These are phyloP conservation scores for Penicillium sp. DNA, from an alignment of 2,329 filamentous ascomycete species.

Conservation along the genomic window DNA sequence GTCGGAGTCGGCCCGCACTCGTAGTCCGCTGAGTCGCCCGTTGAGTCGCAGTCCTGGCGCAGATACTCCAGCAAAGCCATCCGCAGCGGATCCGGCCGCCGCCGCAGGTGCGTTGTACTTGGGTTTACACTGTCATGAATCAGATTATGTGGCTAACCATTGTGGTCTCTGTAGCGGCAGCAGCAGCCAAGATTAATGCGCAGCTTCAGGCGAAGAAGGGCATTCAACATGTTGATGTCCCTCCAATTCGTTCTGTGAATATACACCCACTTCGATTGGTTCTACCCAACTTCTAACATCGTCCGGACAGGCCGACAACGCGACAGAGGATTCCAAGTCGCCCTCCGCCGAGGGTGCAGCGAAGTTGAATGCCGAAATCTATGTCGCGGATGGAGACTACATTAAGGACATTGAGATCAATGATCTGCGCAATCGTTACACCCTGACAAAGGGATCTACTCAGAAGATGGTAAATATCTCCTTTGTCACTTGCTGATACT, in stretches of 20 bases:
- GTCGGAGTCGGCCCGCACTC: conserved; percentile 63
- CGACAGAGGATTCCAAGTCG: conserved; percentile 48
- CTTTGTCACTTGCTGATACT: conserved; percentile 59
- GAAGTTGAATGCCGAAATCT: conserved; percentile 75
- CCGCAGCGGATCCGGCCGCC: conserved; percentile 59
- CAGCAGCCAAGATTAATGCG: conserved; percentile 78
- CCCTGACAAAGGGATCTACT: conserved; percentile 89
- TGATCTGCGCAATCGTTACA: conserved; percentile 90
- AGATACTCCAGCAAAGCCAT: conserved; percentile 37
- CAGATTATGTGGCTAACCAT: conserved; percentile 5
- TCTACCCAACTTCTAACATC: conserved; percentile 10
- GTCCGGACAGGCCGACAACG: conserved; percentile 38
- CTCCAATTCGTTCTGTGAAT: conserved; percentile 60
- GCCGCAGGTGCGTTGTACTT: conserved; percentile 58
- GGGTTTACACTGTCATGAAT: not conserved
- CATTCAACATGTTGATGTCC: conserved; percentile 81
- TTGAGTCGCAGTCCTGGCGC: conserved; percentile 38
- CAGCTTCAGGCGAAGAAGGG: conserved; percentile 77
- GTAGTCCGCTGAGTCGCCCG: conserved; percentile 61
- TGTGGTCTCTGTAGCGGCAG: conserved; percentile 55
- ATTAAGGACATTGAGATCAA: conserved; percentile 99
- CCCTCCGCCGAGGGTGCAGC: conserved; percentile 43
- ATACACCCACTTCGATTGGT: not conserved
- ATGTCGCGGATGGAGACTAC: conserved; percentile 91
- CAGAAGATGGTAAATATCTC: conserved; percentile 99